These are phyloP conservation scores for Immersiporthe knoxdaviesiana DNA, from an alignment of 2,329 filamentous ascomycete genomes.

Conservation along the genomic window DNA sequence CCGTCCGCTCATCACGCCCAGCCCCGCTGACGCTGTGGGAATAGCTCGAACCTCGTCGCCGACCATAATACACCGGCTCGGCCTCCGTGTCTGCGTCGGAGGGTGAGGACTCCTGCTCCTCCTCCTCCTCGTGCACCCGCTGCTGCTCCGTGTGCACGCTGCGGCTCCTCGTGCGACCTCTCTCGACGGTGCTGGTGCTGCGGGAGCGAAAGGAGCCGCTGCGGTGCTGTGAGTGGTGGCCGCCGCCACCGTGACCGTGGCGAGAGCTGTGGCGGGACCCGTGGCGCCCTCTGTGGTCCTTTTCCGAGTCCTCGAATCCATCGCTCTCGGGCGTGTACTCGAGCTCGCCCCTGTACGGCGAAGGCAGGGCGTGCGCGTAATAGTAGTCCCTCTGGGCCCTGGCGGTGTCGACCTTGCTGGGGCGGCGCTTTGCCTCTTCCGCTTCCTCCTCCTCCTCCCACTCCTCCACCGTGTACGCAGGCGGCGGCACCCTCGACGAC, in stretches of 20 bases:
- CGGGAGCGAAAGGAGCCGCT: constrained; percentile 18
- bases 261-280: not conserved
- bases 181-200: constrained; percentile 24
- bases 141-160: no score
- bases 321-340: constrained; percentile 26
- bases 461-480: constrained; percentile 18
- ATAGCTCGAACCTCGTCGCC: constrained; percentile 17
- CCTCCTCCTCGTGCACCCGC: constrained; percentile 16
- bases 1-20: not conserved
- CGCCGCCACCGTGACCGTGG: no score
- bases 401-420: constrained; percentile 25
- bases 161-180: constrained; percentile 26
- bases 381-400: constrained; percentile 28
- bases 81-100: constrained; percentile 25
- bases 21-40: not conserved
- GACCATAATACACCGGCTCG: constrained; percentile 11
- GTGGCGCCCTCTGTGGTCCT: constrained; percentile 14
- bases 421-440: not conserved
- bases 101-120: not conserved
- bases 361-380: constrained; percentile 27
- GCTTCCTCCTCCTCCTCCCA: constrained; percentile 23
- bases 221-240: not conserved
- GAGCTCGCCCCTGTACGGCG: constrained; percentile 27
- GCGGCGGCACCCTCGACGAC: constrained; percentile 3
- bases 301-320: constrained; percentile 19